Base-by-base conservation (phyloP, 2,329 filamentous ascomycete species). In the Dactylellina drechsleri region DNA sequence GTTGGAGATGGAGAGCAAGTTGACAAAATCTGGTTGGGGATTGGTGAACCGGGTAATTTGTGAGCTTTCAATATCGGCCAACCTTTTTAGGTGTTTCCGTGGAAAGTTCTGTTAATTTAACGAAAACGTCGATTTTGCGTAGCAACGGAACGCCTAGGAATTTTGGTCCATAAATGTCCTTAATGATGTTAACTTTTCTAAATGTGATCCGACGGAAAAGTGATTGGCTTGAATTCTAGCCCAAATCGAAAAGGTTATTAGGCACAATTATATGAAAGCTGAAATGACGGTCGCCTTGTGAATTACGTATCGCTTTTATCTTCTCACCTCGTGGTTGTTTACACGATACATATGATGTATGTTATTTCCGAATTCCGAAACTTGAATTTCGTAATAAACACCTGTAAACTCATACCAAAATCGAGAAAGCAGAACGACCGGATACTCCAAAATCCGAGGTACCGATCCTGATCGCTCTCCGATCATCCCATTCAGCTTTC, bases 391-490 rank as follows among this genome's bases (percentile, higher is more conserved):
- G 31, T 36, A 36, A 36, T 36, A 7, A 36, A 36, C 6, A 36
- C 31, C 23, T 23, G 23, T 23, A 23, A 4, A 23, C 23, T 23
- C 23, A 4, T 23, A 36, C 31, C 31, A 7, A 36, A 36, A 7
- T 36, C 6, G 31, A 8, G 31, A 36, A 36, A 36, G 10, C 10
- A 10, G 5, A 47, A 18, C 1, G 43, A 18, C 2, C 43, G 43
- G 43, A 18, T 47, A 13, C 13, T 8, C n/a, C 43, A 18, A 26
- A 52, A 54, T 36, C 26, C 23, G 10, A 36, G 10, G 10, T 36
- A 36, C 26, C 26, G 23, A 54, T 54, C 52, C 52, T 23, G 36
- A 54, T 54, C 2, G 52, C 52, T 54, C 26, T 8, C 10, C 26
- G 5, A n/a, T 18, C 16, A 18, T 18, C 20, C 12, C n/a, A 52